A percentile compares a stretch with the other conserved stretches of the same genome.
Evolutionary conservation across 495 filamentous ascomycete species (phyloP).

Genomic region (Cenococcum geophilum): DNA sequence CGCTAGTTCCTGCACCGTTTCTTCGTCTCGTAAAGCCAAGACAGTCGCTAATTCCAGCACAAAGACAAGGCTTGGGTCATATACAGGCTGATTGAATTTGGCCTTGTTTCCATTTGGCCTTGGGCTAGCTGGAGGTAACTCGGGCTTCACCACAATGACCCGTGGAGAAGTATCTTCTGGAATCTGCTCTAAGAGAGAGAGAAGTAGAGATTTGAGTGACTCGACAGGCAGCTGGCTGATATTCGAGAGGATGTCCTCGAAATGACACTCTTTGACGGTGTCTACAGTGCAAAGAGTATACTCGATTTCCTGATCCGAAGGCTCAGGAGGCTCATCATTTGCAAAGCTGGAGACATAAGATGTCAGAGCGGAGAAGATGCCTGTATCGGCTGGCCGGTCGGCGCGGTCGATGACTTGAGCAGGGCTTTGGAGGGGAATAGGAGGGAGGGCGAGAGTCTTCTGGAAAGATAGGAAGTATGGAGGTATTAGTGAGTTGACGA

Average conservation of each 20-base stretch:
- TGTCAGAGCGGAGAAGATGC: slow-evolving; percentile 87
- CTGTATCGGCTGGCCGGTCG: slow-evolving; percentile 65
- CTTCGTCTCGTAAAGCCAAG: slow-evolving; percentile 67
- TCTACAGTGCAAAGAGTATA: slow-evolving; percentile 92
- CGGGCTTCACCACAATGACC: slow-evolving; percentile 82
- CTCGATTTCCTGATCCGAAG: slow-evolving; percentile 93
- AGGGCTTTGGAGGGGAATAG: slow-evolving; percentile 86
- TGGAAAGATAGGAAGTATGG: slow-evolving; percentile 70
- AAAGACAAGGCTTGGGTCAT: slow-evolving; percentile 83
- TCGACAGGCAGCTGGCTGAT: slow-evolving; percentile 67
- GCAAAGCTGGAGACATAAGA: slow-evolving; percentile 98
- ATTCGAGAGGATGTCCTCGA: slow-evolving; percentile 76
- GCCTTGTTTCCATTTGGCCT: slow-evolving; percentile 54
- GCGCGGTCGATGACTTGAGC: slow-evolving; percentile 88
- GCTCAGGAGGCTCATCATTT: slow-evolving; percentile 94
- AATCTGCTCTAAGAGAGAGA: slow-evolving; percentile 70
- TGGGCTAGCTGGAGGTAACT: slow-evolving; percentile 53
- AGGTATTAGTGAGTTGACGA: slow-evolving; percentile 89
- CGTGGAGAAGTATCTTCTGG: slow-evolving; percentile 76
- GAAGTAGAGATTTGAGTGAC: slow-evolving; percentile 60
- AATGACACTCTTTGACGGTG: slow-evolving; percentile 82
- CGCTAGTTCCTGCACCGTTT: slow-evolving; percentile 64
- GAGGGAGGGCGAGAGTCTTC: slow-evolving; percentile 64
- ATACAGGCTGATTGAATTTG: slow-evolving; percentile 52
- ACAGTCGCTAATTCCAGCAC: slow-evolving; percentile 84